A percentile compares a stretch with the other conserved stretches of the same genome.
These are phyloP conservation scores for Oehlia diaphana DNA, from an alignment of 192 early-diverging fungal species.

Conservation along the genomic window DNA sequence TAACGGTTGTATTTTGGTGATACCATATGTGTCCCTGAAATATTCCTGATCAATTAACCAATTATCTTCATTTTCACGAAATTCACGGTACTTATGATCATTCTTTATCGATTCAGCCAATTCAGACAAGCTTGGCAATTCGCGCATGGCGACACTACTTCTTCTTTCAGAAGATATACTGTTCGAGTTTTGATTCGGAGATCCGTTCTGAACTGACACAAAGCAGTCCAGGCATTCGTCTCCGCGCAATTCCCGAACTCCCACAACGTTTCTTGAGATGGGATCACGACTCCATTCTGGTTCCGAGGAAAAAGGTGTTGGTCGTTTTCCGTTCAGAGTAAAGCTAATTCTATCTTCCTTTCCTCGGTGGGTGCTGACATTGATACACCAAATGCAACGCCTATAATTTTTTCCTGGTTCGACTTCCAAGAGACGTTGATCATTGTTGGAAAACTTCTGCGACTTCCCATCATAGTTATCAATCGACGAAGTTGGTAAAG, in stretches of 20 bases:
- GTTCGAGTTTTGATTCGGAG: neutral
- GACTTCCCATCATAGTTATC: no score
- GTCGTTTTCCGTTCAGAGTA: neutral
- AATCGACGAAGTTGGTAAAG: no score
- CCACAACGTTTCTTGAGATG: neutral
- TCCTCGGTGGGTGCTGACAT: neutral
- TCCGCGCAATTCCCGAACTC: neutral
- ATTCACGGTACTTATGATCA: neutral
- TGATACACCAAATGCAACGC: no score
- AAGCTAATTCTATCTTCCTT: neutral
- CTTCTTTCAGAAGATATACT: neutral
- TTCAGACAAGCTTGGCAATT: constrained; percentile 1
- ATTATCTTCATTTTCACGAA: no score
- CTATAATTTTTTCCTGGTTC: no score
- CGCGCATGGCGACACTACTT: neutral
- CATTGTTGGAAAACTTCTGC: no score
- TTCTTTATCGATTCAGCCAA: neutral
- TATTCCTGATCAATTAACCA: neutral
- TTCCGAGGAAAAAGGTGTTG: neutral
- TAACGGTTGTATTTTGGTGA: neutral
- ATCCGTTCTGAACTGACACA: neutral
- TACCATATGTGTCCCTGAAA: neutral
- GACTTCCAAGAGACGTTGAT: no score
- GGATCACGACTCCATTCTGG: neutral
- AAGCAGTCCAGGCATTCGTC: neutral